Evolutionary conservation across 768 basidiomycete species (phyloP).

Genomic region (Phanerodontia chrysosporium): DNA sequence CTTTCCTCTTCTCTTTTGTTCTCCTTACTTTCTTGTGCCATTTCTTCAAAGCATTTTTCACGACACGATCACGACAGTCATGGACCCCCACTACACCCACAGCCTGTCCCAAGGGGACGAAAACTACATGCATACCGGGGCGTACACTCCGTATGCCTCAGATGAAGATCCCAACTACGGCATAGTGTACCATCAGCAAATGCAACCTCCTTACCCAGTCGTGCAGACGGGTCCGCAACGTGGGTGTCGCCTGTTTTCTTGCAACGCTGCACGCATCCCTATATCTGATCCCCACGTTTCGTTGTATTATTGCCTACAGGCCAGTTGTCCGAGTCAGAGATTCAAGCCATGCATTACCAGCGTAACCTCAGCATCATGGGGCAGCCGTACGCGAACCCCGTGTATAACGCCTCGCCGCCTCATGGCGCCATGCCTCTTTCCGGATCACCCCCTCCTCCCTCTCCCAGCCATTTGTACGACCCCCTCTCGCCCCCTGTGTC

Average conservation of each 20-base stretch:
- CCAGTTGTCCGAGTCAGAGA: constrained; percentile 60
- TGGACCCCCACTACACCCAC: constrained; percentile 28
- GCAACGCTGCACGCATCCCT: constrained; percentile 39
- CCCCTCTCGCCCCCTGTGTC: constrained; percentile 82
- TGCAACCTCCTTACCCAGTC: constrained; percentile 53
- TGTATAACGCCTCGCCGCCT: constrained; percentile 51
- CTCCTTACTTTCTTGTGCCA: constrained; percentile 24
- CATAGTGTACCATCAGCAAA: constrained; percentile 40
- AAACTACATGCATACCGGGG: constrained; percentile 10
- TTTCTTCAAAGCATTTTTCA: constrained; percentile 30
- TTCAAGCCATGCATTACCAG: constrained; percentile 57
- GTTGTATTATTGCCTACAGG: constrained; percentile 46
- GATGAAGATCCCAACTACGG: constrained; percentile 28
- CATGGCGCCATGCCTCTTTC: constrained; percentile 64
- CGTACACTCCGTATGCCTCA: constrained; percentile 31
- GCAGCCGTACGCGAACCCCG: constrained; percentile 51
- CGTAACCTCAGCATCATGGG: constrained; percentile 63
- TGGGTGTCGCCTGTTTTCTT: constrained; percentile 44
- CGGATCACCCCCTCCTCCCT: constrained; percentile 61
- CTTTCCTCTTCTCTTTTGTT: constrained; percentile 28
- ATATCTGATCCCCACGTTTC: constrained; percentile 50
- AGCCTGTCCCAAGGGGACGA: constrained; percentile 22
- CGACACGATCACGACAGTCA: constrained; percentile 22
- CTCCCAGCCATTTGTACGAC: constrained; percentile 78
- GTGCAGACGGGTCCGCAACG: constrained; percentile 52